Percentiles rank a stretch among this genome's conserved stretches.
phyloP scores from a whole-genome alignment of 2,329 filamentous ascomycete species.

The Endoconidiophora laricicola region DNA sequence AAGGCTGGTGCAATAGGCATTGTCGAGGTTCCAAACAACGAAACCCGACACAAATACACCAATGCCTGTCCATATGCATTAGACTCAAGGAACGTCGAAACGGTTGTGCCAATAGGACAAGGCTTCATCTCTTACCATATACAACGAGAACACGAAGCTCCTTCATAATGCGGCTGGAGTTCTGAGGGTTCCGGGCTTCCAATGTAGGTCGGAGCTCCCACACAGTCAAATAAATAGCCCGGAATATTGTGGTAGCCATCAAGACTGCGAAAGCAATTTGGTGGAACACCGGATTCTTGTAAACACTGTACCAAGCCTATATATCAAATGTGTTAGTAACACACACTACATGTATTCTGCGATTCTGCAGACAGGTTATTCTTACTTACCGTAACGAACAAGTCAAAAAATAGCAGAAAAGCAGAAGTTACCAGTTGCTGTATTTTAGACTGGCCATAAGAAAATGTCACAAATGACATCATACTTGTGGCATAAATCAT shows the following conservation, averaged over 20 bases:
- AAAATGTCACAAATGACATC: constrained; percentile 51
- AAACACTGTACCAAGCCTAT: constrained; percentile 50
- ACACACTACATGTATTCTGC: too few species aligned
- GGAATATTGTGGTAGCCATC: constrained; percentile 52
- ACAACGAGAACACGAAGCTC: constrained; percentile 64
- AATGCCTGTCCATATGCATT: constrained; percentile 31
- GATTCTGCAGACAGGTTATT: background rate
- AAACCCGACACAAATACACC: constrained; percentile 60
- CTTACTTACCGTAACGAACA: constrained; percentile 55
- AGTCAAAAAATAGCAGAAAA: constrained; percentile 36
- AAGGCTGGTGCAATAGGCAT: constrained; percentile 52
- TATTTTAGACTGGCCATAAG: constrained; percentile 40
- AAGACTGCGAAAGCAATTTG: constrained; percentile 62
- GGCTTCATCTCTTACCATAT: constrained; percentile 23
- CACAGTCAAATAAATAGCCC: constrained; percentile 62
- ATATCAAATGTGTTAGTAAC: background rate
- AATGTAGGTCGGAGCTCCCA: constrained; percentile 28
- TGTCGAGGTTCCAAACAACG: constrained; percentile 64
- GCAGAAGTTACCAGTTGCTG: constrained; percentile 39
- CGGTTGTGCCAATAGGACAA: background rate
- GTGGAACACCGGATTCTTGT: constrained; percentile 70
- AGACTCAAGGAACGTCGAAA: background rate
- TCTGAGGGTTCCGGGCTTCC: constrained; percentile 29
- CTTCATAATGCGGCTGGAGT: constrained; percentile 30
- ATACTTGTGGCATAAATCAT: constrained; percentile 45